These are phyloP conservation scores for Russula lepida DNA, from an alignment of 768 basidiomycete species.

Conservation along the genomic window DNA sequence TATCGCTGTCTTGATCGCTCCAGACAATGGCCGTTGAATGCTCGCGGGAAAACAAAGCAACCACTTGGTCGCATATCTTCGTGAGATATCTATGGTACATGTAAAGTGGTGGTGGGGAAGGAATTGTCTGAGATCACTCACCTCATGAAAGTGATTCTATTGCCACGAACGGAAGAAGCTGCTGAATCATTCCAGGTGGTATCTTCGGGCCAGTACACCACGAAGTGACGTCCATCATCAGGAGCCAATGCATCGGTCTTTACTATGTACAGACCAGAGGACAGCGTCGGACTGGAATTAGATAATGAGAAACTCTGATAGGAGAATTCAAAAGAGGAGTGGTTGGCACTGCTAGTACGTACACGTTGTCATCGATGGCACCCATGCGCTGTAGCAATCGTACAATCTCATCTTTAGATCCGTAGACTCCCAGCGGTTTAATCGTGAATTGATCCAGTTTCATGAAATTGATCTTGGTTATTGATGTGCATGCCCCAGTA, in stretches of 20 bases:
- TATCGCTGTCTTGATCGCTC: conserved; percentile 27
- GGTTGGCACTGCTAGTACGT: conserved; percentile 20
- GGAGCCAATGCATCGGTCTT: conserved; percentile 8
- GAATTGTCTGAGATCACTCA: conserved; percentile 21
- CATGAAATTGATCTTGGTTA: conserved; percentile 50
- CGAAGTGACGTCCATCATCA: conserved; percentile 31
- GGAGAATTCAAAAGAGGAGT: neutral
- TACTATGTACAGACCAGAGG: conserved; percentile 45
- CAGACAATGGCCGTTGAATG: conserved; percentile 41
- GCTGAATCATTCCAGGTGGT: conserved; percentile 50
- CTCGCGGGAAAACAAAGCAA: conserved; percentile 42
- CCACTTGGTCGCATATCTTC: conserved; percentile 43
- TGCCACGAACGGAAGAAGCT: conserved; percentile 37
- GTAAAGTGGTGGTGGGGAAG: neutral
- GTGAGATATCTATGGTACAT: neutral
- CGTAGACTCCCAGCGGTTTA: conserved; percentile 50
- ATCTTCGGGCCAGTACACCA: conserved; percentile 56
- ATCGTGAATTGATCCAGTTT: conserved; percentile 38
- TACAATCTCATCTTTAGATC: conserved; percentile 43
- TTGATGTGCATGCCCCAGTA: conserved; percentile 43
- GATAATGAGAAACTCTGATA: conserved; percentile 20
- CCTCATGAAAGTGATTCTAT: conserved; percentile 58
- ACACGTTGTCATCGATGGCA: conserved; percentile 35
- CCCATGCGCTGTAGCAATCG: conserved; percentile 33
- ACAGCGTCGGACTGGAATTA: conserved; percentile 27